Base-by-base conservation (phyloP, 2,329 filamentous ascomycete species). In the Ophiocordyceps unilateralis region DNA sequence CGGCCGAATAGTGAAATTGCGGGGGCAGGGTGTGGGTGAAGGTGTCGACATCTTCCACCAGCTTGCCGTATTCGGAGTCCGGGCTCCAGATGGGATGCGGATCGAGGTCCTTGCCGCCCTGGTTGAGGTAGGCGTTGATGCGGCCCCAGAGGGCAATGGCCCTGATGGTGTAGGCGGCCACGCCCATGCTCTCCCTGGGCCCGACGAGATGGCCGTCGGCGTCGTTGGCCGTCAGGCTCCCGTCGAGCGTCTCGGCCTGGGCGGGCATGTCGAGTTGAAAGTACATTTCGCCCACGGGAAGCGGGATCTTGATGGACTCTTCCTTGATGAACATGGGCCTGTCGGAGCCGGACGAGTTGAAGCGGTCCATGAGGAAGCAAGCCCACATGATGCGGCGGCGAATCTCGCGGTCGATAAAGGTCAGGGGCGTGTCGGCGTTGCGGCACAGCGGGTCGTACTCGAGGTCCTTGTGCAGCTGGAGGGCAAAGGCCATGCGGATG, bases 301-400 rank as follows among this genome's bases (percentile, higher is more conserved):
- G 65, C 49, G 91, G 89, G 15, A 95, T 85, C 50, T 86, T 81
- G 47, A 96, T 74, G 44, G 84, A 85, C 50, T 91, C 84, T 58
- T 95, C 87, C 50, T 84, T 81, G 43, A 94, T 81, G 51, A 95
- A 94, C 43, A 86, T 84, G 19, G 91, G 91, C 32, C 89, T 74
- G 53, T 95, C 88, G 2, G 86, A 93, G 2, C 91, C 89, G 1
- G 88, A 95, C 0, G 89, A 95, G 61, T 93, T 95, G 67, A 95
- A 95, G 0, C 89, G 78, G 58, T 98, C 91, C 88, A 96, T 95
- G 44, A 95, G 62, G 55, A 94, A 94, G 57, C 89, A 96, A 12
- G 88, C 84, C 91, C 91, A 98, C 89, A 98, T 96, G 2, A 87
- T 91, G 44, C 91, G 76, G 50, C 91, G 70, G 46, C 91, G 75